A percentile compares a stretch with the other conserved stretches of the same genome.
Evolutionary conservation across 129 eudicot species (phyloP).

Genomic region (Arctium minus): DNA sequence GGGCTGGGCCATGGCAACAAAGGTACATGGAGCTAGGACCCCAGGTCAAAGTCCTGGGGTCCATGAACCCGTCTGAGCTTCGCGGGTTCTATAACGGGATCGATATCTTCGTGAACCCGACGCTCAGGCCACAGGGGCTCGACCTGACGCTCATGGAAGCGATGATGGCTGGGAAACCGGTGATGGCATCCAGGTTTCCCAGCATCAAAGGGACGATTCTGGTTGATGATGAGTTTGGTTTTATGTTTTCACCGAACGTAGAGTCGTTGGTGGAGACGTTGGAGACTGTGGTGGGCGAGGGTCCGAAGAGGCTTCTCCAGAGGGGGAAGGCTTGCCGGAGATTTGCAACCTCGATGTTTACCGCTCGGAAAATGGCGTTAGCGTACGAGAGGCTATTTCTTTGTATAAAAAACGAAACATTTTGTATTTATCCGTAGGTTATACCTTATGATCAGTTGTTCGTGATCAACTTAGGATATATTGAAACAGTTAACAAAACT

Average conservation of each 20-base stretch:
- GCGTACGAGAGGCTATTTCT: slow-evolving; percentile 91
- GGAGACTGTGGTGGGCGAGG: slow-evolving; percentile 71
- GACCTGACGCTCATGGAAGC: slow-evolving; percentile 97
- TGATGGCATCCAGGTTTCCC: slow-evolving; percentile 93
- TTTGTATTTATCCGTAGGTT: slow-evolving; percentile 64
- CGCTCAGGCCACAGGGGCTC: slow-evolving; percentile 92
- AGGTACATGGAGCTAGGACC: slow-evolving; percentile 74
- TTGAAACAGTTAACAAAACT: slow-evolving; percentile 1
- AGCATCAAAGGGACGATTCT: slow-evolving; percentile 84
- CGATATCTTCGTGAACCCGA: slow-evolving; percentile 90
- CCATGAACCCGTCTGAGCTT: slow-evolving; percentile 69
- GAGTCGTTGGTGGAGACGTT: slow-evolving; percentile 60
- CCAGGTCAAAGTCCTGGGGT: slow-evolving; percentile 75
- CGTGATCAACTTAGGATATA: slow-evolving; percentile 14
- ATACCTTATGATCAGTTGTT: neutral
- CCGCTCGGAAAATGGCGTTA: slow-evolving; percentile 86
- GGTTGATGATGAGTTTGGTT: slow-evolving; percentile 72
- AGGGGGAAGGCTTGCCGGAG: slow-evolving; percentile 77
- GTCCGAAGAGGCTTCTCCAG: slow-evolving; percentile 50
- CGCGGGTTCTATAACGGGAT: slow-evolving; percentile 76
- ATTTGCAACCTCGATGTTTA: slow-evolving; percentile 75
- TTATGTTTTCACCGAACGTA: slow-evolving; percentile 87
- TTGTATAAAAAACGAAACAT: slow-evolving; percentile 71
- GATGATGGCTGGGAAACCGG: slow-evolving; percentile 90
- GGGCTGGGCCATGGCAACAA: slow-evolving; percentile 84